Evolutionary conservation across 192 early-diverging fungal species (phyloP).

Genomic region (Dissophora ornata): DNA sequence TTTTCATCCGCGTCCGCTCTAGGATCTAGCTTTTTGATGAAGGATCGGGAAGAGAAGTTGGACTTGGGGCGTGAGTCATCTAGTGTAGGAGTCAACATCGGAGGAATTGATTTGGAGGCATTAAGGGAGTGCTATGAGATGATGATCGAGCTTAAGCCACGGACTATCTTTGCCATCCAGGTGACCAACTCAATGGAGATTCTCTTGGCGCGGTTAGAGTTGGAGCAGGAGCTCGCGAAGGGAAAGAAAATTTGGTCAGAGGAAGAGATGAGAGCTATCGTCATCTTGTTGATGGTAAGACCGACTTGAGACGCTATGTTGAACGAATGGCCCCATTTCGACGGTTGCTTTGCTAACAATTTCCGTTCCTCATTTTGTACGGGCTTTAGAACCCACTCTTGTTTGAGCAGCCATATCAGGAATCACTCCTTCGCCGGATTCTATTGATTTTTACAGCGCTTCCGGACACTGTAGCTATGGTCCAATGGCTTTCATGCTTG

Average conservation of each 20-base stretch:
- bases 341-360: too few species aligned
- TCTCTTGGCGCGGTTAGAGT: slow-evolving; percentile 61
- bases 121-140: slow-evolving; percentile 47
- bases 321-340: too few species aligned
- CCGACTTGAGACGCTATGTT: too few species aligned
- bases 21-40: slow-evolving; percentile 46
- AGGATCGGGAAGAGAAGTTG: slow-evolving; percentile 9
- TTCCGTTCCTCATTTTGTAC: too few species aligned
- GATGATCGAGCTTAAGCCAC: slow-evolving; percentile 49
- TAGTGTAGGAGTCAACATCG: slow-evolving; percentile 14
- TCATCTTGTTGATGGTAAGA: slow-evolving; percentile 50
- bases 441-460: slow-evolving; percentile 57
- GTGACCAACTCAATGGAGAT: slow-evolving; percentile 68
- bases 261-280: slow-evolving; percentile 47
- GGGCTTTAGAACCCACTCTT: slow-evolving; percentile 66
- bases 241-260: slow-evolving; percentile 29
- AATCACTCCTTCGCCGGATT: slow-evolving; percentile 57
- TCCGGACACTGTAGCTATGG: slow-evolving; percentile 48
- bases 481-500: slow-evolving; percentile 64
- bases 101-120: slow-evolving; percentile 48
- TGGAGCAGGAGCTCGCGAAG: slow-evolving; percentile 54
- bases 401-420: slow-evolving; percentile 58
- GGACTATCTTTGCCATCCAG: slow-evolving; percentile 42
- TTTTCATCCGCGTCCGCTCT: slow-evolving; percentile 33
- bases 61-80: not conserved